phyloP scores from a whole-genome alignment of 2,329 filamentous ascomycete species.

The Phaeosphaeria sp. region DNA sequence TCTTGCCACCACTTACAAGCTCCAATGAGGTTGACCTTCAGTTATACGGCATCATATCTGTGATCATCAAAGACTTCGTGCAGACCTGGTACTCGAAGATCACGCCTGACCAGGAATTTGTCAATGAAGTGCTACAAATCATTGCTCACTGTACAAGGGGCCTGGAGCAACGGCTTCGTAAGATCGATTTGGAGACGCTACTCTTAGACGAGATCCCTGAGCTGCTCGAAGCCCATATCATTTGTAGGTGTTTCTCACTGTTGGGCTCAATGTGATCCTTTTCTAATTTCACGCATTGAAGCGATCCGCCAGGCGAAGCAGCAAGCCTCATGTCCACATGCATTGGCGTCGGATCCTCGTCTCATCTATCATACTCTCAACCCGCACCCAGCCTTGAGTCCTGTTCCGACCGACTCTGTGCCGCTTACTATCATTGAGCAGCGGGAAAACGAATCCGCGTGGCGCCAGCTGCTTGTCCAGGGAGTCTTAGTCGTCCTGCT shows the following conservation, averaged over 20 bases:
- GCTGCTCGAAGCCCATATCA: slow-evolving; percentile 79
- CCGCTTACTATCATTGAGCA: slow-evolving; percentile 65
- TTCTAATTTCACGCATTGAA: slow-evolving; percentile 50
- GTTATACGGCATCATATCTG: slow-evolving; percentile 89
- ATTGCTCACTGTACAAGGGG: slow-evolving; percentile 91
- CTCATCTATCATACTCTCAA: slow-evolving; percentile 83
- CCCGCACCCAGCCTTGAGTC: slow-evolving; percentile 80
- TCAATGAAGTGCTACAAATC: slow-evolving; percentile 85
- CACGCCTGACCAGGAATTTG: slow-evolving; percentile 86
- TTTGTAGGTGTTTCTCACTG: slow-evolving; percentile 63
- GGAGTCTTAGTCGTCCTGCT: slow-evolving; percentile 82
- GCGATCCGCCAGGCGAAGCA: slow-evolving; percentile 74
- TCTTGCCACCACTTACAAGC: slow-evolving; percentile 90
- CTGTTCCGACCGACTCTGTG: slow-evolving; percentile 69
- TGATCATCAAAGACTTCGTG: slow-evolving; percentile 89
- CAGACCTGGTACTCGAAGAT: slow-evolving; percentile 93
- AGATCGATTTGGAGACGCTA: slow-evolving; percentile 82
- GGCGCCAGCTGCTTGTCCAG: slow-evolving; percentile 87
- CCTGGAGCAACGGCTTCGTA: slow-evolving; percentile 83
- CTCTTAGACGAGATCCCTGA: slow-evolving; percentile 87
- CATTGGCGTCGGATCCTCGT: slow-evolving; percentile 68
- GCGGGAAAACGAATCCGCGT: slow-evolving; percentile 77
- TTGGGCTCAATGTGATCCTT: slow-evolving; percentile 20
- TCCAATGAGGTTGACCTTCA: slow-evolving; percentile 93
- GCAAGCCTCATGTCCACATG: slow-evolving; percentile 63